These are phyloP conservation scores for Telopea speciosissima DNA, from an alignment of 177 flowering plant species.

Conservation along the genomic window DNA sequence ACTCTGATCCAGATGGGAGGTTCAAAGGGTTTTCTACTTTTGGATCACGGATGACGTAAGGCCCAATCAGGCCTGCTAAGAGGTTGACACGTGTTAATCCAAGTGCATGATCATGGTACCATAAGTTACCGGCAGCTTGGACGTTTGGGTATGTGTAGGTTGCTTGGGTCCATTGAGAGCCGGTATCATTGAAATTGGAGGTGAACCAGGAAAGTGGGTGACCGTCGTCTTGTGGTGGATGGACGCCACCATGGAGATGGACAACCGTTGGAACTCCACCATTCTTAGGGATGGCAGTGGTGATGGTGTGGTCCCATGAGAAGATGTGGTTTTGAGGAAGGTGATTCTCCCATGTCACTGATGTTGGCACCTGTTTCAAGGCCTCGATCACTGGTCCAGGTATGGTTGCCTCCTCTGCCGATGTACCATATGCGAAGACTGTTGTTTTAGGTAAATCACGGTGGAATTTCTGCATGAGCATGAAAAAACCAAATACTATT, in stretches of 20 bases:
- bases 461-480: slow-evolving; percentile 17
- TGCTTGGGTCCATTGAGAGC: slow-evolving; percentile 11
- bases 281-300: slow-evolving; percentile 12
- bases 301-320: slow-evolving; percentile 23
- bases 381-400: slow-evolving; percentile 23
- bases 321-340: slow-evolving; percentile 19
- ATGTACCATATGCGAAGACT: slow-evolving; percentile 18
- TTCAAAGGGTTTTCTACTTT: neutral
- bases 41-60: slow-evolving; percentile 6
- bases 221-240: slow-evolving; percentile 17
- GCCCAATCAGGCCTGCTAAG: slow-evolving; percentile 11
- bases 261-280: slow-evolving; percentile 23
- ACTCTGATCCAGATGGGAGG: neutral
- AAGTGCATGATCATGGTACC: slow-evolving; percentile 20
- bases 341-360: slow-evolving; percentile 19
- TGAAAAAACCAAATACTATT: too few species aligned
- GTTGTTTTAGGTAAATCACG: slow-evolving; percentile 12
- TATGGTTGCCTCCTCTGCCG: slow-evolving; percentile 8
- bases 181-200: slow-evolving; percentile 9
- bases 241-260: slow-evolving; percentile 21
- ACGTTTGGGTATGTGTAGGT: slow-evolving; percentile 14
- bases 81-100: slow-evolving; percentile 13
- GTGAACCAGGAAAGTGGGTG: slow-evolving; percentile 20
- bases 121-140: slow-evolving; percentile 14
- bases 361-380: slow-evolving; percentile 2